Base-by-base conservation (phyloP, 2,329 filamentous ascomycete genomes). In the Sporothrix dimorphospora region DNA sequence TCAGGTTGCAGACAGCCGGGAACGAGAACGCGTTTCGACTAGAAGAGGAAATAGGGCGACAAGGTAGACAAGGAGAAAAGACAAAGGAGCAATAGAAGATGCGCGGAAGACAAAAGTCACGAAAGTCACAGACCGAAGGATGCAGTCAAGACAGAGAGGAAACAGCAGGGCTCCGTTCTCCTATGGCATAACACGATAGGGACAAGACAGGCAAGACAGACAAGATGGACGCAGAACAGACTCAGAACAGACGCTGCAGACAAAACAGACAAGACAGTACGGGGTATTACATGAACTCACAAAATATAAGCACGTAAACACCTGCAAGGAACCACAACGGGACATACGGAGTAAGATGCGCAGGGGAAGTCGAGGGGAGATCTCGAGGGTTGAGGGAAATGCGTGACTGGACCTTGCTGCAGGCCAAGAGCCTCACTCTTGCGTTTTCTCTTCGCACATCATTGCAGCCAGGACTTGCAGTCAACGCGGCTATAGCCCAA, bases 271-370 rank as follows among this genome's bases (percentile, higher is more conserved):
- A 34, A 34, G 30, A 34, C 30, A 34, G 30, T 34, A 34, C 30
- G 30, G 30, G 30, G 30, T 34, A n/a, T n/a, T n/a, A 34, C 30
- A 34, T 34, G 30, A 34, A 34, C 30, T 34, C 30, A 34, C n/a
- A 34, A 34, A 34, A 34, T 6, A 34, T 6, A 34, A 34, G 30
- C 30, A 3, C 45, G 14, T 16, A 57, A 38, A 4, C 34, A 34
- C 34, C 53, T 57, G 53, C 53, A 57, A 57, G 27, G 14, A 57
- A n/a, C 27, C 27, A 57, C 53, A 57, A 57, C 34, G 27, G 53
- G 53, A 57, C 53, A 57, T 34, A n/a, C n/a, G n/a, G n/a, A n/a
- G n/a, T n/a, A 34, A 57, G 53, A 57, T 34, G 53, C 53, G 14
- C 27, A 34, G 27, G 53, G 53, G 14, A 57, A 12, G 27, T 57